These are phyloP conservation scores for Cinnamomum micranthum DNA, from an alignment of 164 flowering plant genomes.

Conservation along the genomic window DNA sequence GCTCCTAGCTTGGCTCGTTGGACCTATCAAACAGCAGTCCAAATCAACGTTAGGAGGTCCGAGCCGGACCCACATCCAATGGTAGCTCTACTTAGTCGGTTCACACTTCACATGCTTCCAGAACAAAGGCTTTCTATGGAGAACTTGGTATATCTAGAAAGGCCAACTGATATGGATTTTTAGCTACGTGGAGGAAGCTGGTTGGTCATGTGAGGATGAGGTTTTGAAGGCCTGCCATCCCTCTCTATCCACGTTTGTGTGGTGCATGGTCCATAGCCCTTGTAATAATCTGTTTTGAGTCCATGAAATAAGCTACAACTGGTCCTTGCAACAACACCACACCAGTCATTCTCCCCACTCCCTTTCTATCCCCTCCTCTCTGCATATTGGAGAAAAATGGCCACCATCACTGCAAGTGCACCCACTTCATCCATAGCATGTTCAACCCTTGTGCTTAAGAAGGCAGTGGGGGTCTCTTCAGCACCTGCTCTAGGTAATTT, in stretches of 20 bases:
- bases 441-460: constrained; percentile 18
- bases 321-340: background rate
- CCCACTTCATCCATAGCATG: constrained; percentile 23
- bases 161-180: background rate
- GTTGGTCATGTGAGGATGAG: constrained; percentile 42
- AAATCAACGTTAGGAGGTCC: too few relatives aligned
- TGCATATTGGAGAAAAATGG: constrained; percentile 30
- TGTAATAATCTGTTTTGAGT: background rate
- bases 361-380: background rate
- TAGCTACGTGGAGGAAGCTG: constrained; percentile 41
- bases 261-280: constrained; percentile 10
- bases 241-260: constrained; percentile 4
- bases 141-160: background rate
- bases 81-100: too few relatives aligned
- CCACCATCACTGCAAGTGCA: constrained; percentile 32
- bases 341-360: background rate
- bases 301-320: too few relatives aligned
- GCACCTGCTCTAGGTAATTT: constrained; percentile 37
- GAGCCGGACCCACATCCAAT: too few relatives aligned
- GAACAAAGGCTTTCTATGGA: too few relatives aligned
- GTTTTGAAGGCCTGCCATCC: constrained; percentile 27
- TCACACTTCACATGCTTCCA: too few relatives aligned
- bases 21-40: too few relatives aligned
- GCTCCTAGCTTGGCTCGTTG: too few relatives aligned
- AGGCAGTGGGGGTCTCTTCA: constrained; percentile 14